Evolutionary conservation across 768 basidiomycete species (phyloP).

Genomic region (Trametes cinnabarina): DNA sequence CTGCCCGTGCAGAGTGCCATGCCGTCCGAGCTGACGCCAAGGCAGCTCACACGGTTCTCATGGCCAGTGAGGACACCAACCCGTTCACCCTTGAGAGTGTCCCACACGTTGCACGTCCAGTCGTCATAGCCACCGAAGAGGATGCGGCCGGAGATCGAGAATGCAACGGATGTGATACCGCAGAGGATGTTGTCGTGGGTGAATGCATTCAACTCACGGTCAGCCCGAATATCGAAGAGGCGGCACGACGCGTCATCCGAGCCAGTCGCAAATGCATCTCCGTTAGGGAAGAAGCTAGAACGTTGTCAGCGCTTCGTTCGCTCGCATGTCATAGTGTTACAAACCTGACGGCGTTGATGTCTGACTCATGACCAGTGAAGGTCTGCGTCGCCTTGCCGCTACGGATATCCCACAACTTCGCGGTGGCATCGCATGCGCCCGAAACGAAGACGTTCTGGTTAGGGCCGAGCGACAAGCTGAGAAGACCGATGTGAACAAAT

Average conservation of each 20-base stretch:
- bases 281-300: conserved; percentile 95
- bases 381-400: conserved; percentile 97
- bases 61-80: conserved; percentile 97
- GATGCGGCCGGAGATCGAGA: conserved; percentile 96
- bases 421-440: conserved; percentile 96
- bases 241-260: conserved; percentile 99
- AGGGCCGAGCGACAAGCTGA: conserved; percentile 88
- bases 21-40: conserved; percentile 93
- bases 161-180: conserved; percentile 98
- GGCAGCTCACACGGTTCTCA: conserved; percentile 95
- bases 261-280: conserved; percentile 97
- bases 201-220: conserved; percentile 94
- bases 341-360: conserved; percentile 98
- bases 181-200: conserved; percentile 99
- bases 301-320: background rate
- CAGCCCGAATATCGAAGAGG: conserved; percentile 95
- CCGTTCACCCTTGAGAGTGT: conserved; percentile 96
- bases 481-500: conserved; percentile 1
- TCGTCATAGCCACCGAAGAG: conserved; percentile 99
- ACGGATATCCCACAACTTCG: conserved; percentile 98
- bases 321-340: conserved; percentile 35
- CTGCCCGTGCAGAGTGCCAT: conserved; percentile 98
- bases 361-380: conserved; percentile 97
- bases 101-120: conserved; percentile 99
- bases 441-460: conserved; percentile 97